These are phyloP conservation scores for Lentithecium fluviatile DNA, from an alignment of 495 filamentous ascomycete genomes.

Conservation along the genomic window DNA sequence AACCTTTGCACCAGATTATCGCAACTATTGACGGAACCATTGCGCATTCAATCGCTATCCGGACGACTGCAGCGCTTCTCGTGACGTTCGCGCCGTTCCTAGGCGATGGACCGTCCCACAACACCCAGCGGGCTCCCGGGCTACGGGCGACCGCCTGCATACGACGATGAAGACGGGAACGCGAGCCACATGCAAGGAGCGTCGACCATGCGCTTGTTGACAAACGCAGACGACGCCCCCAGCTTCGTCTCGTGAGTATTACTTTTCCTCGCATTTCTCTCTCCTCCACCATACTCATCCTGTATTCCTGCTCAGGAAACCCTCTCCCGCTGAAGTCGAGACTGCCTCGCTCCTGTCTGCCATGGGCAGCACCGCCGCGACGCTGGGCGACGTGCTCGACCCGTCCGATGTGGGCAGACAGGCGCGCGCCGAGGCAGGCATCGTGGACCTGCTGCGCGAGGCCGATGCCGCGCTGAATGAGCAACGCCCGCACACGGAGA, in stretches of 20 bases:
- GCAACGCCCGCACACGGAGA: background rate
- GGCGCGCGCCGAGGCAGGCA: constrained; percentile 27
- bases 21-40: background rate
- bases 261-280: constrained; percentile 22
- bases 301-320: constrained; percentile 10
- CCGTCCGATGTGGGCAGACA: constrained; percentile 22
- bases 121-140: constrained; percentile 38
- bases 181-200: constrained; percentile 44
- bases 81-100: constrained; percentile 10
- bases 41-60: background rate
- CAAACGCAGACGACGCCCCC: constrained; percentile 50
- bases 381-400: constrained; percentile 14
- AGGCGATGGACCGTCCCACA: constrained; percentile 28
- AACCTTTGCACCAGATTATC: background rate
- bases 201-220: constrained; percentile 62
- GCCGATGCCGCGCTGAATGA: constrained; percentile 12
- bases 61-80: no score
- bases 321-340: constrained; percentile 16
- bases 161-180: constrained; percentile 40
- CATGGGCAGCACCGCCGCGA: constrained; percentile 22
- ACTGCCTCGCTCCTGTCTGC: constrained; percentile 26
- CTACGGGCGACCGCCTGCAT: constrained; percentile 42
- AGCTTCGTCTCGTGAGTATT: constrained; percentile 50
- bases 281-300: constrained; percentile 33
- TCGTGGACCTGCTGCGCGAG: constrained; percentile 33